Percentiles rank a stretch among this genome's conserved stretches.
These are phyloP conservation scores for Sextonia rubra DNA, from an alignment of 164 flowering plant genomes.

Conservation along the genomic window DNA sequence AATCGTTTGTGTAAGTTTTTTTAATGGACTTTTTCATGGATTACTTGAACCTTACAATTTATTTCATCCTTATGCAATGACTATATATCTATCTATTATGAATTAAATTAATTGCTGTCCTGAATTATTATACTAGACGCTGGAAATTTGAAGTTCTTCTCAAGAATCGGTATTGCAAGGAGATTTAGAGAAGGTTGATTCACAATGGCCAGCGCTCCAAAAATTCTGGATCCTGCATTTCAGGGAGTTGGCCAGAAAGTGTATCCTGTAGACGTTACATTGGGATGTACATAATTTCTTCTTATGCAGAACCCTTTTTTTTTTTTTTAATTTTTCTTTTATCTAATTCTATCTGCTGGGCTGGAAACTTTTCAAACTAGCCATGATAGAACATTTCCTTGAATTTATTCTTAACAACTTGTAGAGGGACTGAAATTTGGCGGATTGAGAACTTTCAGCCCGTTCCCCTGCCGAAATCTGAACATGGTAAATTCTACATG, in stretches of 20 bases:
- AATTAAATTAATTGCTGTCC: too few relatives aligned
- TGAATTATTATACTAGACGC: background rate
- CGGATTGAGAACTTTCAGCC: conserved; percentile 89
- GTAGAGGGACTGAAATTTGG: conserved; percentile 95
- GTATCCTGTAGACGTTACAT: conserved; percentile 58
- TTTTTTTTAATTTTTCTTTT: background rate
- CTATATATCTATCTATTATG: too few relatives aligned
- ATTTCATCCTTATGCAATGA: too few relatives aligned
- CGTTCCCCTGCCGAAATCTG: conserved; percentile 82
- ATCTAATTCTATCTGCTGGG: background rate
- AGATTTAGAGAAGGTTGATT: background rate
- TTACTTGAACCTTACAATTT: too few relatives aligned
- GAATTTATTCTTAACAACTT: conserved; percentile 43
- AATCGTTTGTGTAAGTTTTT: too few relatives aligned
- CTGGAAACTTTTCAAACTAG: background rate
- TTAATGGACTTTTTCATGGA: too few relatives aligned
- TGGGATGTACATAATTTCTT: background rate
- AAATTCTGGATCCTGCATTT: conserved; percentile 86
- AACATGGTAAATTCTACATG: conserved; percentile 81
- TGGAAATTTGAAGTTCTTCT: conserved; percentile 3
- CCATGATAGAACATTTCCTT: conserved; percentile 1
- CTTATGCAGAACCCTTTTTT: background rate
- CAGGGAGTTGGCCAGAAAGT: conserved; percentile 80
- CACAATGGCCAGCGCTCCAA: conserved; percentile 63
- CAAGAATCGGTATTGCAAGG: conserved; percentile 4